Evolutionary conservation across 116 monocot genomes (phyloP).

Genomic region (Phalaenopsis hybrid): DNA sequence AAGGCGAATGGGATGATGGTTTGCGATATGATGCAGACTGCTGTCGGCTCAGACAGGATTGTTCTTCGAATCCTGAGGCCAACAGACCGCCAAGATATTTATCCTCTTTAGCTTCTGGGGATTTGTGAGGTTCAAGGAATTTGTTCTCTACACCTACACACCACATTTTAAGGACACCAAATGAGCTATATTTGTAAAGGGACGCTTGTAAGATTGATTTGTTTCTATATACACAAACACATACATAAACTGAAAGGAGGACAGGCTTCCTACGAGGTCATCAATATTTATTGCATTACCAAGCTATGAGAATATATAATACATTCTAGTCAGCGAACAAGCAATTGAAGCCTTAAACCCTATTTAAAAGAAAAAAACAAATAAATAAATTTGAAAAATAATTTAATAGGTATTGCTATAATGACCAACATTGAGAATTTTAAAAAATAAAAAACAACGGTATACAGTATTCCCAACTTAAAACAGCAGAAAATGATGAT

Average conservation of each 20-base stretch:
- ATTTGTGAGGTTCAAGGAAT: constrained; percentile 5
- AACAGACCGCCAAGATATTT: constrained; percentile 32
- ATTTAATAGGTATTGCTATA: background rate
- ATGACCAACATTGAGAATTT: background rate
- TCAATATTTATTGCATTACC: background rate
- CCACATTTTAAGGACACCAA: background rate
- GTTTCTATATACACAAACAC: background rate
- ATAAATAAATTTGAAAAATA: no score
- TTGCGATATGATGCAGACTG: constrained; percentile 28
- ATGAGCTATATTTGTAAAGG: background rate
- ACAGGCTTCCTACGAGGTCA: no score
- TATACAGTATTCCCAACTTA: background rate
- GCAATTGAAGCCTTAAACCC: background rate
- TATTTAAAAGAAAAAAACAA: background rate
- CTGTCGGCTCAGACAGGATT: constrained; percentile 39
- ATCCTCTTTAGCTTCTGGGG: constrained; percentile 14
- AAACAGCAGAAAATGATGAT: background rate
- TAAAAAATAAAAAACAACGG: background rate
- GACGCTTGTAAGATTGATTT: background rate
- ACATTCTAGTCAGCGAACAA: background rate
- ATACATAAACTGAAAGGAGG: background rate
- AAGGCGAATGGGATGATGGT: constrained; percentile 18
- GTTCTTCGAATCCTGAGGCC: constrained; percentile 29
- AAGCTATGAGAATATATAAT: background rate
- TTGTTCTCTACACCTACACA: background rate